Evolutionary conservation across 495 filamentous ascomycete species (phyloP).

Genomic region (Hypoxylon cercidicola): DNA sequence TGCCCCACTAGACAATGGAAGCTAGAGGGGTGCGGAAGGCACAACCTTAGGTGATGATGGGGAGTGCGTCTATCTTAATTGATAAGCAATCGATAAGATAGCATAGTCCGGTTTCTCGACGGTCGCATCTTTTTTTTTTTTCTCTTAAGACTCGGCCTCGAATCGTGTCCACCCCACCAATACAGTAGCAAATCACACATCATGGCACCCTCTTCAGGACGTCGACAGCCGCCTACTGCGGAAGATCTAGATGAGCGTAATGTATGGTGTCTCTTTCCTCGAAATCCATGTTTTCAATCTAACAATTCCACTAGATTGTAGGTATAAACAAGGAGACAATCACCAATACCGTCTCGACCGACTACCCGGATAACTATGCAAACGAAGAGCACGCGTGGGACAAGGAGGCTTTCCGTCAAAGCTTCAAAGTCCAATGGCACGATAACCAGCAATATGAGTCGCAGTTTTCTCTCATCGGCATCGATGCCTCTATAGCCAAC

Average conservation of each 20-base stretch:
- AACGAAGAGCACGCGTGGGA: conserved; percentile 92
- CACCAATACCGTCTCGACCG: conserved; percentile 84
- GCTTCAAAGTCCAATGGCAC: conserved; percentile 82
- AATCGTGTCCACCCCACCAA: conserved; percentile 32
- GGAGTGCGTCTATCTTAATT: conserved; percentile 24
- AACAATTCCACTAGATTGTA: conserved; percentile 71
- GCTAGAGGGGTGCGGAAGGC: conserved; percentile 25
- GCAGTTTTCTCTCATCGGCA: conserved; percentile 88
- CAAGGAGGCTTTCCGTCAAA: conserved; percentile 74
- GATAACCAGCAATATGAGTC: conserved; percentile 76
- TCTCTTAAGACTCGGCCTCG: conserved; percentile 3
- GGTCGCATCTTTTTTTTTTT: conserved; percentile 34
- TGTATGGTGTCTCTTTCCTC: conserved; percentile 36
- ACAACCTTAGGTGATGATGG: not conserved
- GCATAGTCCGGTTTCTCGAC: conserved; percentile 13
- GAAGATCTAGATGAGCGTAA: conserved; percentile 55
- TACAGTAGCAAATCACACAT: conserved; percentile 31
- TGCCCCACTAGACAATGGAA: not conserved
- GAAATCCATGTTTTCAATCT: conserved; percentile 5
- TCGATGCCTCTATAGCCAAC: conserved; percentile 94
- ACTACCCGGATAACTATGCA: conserved; percentile 90
- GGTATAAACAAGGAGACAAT: conserved; percentile 88
- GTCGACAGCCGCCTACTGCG: conserved; percentile 47
- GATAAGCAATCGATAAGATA: conserved; percentile 27
- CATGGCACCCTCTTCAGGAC: conserved; percentile 55